Evolutionary conservation across 352 stramenopile genomes (phyloP), one percentile per base, ranked within the genome.

Genomic region (Salisapilia sapeloensis): DNA sequence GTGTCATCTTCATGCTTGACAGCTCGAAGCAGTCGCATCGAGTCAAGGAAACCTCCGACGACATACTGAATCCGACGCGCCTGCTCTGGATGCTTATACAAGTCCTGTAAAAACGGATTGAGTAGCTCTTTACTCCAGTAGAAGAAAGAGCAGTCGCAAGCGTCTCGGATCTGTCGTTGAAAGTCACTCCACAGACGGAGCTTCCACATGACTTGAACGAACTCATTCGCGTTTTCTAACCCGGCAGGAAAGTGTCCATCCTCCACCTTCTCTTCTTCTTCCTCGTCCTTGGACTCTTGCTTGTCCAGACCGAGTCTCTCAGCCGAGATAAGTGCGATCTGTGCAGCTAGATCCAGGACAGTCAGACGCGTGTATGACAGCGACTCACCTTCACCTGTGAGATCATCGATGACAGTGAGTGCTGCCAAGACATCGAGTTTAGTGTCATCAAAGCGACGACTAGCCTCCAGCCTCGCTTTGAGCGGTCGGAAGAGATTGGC

Each of bases 41-140:
- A 62, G 29, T 91, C 75, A 9, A 87, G 39, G 35, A 91, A 89
- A 1, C 74, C 74, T 24, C 62, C 66, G 9, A 84, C 50, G 15
- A 86, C 49, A 43, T 87, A 87, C 57, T 90, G 72, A 23, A 89
- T 76, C 24, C 75, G 69, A 38, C 80, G 83, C 17, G 60, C 67
- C 37, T 89, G 67, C 42, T 87, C 75, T 7, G 75, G 69, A 40
- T 78, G 55, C 19, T 43, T 49, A 42, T 92, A 94, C 20, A 94
- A 46, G 50, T 78, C 60, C 28, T 70, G 54, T 24, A 95, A 39
- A 50, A 96, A 93, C 2, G 62, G 61, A 26, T 83, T 60, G 12
- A 96, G 47, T 13, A 95, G 40, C 49, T 96, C 82, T 2, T 70
- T 65, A 40, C 84, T 90, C 69, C 87, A 96, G 51, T 95, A 96